These are phyloP conservation scores for Reutealis trisperma DNA, from an alignment of 345 rosid genomes.

Conservation along the genomic window DNA sequence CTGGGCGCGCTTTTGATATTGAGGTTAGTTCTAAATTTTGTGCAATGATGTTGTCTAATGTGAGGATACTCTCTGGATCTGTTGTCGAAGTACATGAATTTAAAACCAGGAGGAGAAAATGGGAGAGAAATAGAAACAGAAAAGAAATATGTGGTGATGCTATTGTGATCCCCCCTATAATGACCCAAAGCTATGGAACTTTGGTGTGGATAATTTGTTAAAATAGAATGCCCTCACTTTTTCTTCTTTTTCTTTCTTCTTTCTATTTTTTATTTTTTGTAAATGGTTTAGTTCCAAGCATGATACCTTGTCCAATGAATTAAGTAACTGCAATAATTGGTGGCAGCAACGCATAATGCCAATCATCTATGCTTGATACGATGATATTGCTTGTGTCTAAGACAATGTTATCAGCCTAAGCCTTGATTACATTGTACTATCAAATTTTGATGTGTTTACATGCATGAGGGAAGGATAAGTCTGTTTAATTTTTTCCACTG, in stretches of 20 bases:
- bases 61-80: background rate
- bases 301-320: background rate
- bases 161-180: background rate
- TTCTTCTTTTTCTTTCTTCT: no score
- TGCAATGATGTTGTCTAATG: background rate
- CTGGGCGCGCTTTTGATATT: constrained; percentile 83
- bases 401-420: constrained; percentile 4
- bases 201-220: no score
- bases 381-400: background rate
- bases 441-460: background rate
- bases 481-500: background rate
- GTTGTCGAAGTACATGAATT: background rate
- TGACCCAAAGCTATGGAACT: no score
- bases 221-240: no score
- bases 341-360: background rate
- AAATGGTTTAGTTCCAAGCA: background rate
- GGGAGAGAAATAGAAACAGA: background rate
- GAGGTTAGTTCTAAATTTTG: constrained; percentile 56
- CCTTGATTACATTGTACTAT: background rate
- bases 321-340: background rate
- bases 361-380: background rate
- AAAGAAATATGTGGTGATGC: background rate
- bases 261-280: no score
- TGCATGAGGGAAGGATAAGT: background rate
- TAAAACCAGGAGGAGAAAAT: background rate